Evolutionary conservation across 495 filamentous ascomycete genomes (phyloP).

Genomic region (Staphylotrichum longicolle): DNA sequence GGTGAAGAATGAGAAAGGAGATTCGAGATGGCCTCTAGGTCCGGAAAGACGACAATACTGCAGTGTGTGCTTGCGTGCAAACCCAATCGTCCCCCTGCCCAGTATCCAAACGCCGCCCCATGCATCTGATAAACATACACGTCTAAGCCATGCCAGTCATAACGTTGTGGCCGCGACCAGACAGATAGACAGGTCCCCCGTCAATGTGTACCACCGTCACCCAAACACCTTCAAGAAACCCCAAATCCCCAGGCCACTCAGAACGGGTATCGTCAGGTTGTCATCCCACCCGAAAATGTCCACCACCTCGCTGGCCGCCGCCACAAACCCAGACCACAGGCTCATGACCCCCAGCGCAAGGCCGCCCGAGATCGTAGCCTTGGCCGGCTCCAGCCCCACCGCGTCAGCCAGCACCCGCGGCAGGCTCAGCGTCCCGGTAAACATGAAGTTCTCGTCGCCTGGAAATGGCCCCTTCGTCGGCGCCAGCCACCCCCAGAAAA

Average conservation of each 20-base stretch:
- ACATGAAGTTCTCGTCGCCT: constrained; percentile 76
- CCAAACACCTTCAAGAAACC: constrained; percentile 92
- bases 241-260: constrained; percentile 89
- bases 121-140: constrained; percentile 22
- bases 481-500: constrained; percentile 85
- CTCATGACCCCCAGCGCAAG: constrained; percentile 82
- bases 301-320: constrained; percentile 82
- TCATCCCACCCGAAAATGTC: constrained; percentile 94
- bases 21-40: constrained; percentile 7
- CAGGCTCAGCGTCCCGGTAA: constrained; percentile 67
- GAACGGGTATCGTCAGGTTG: constrained; percentile 91
- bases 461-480: constrained; percentile 64
- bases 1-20: constrained; percentile 5
- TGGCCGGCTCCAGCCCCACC: constrained; percentile 48
- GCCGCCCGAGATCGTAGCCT: constrained; percentile 58
- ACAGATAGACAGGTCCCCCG: too few relatives aligned
- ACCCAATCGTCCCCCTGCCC: constrained; percentile 6
- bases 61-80: neutral
- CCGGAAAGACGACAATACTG: neutral
- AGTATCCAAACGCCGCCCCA: constrained; percentile 21
- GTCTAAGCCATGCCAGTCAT: neutral
- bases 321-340: constrained; percentile 80
- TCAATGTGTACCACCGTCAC: neutral
- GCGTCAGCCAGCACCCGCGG: constrained; percentile 53
- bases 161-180: too few relatives aligned